Conservation (phyloP, 1,284 basidiomycete species). For the Fistulina hepatica region DNA sequence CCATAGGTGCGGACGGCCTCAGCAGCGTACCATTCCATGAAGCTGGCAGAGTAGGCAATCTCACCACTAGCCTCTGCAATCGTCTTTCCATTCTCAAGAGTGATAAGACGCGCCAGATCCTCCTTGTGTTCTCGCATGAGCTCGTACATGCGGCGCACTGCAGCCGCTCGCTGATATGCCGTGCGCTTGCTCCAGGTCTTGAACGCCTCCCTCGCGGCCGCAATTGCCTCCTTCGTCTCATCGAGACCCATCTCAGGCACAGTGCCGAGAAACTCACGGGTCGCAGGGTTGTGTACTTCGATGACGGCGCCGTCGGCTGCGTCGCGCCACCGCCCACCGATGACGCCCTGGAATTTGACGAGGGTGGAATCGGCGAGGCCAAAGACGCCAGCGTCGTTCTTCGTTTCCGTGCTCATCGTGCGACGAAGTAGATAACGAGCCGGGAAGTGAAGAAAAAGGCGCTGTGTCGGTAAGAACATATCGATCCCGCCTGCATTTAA, state of each 20-base stretch:
- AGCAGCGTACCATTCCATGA: conserved; percentile 65
- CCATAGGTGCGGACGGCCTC: conserved; percentile 82
- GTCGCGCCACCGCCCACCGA: conserved; percentile 77
- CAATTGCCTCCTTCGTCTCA: conserved; percentile 75
- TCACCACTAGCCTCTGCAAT: conserved; percentile 76
- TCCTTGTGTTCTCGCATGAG: conserved; percentile 74
- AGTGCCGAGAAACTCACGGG: conserved; percentile 65
- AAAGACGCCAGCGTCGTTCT: too few species aligned
- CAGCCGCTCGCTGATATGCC: conserved; percentile 44
- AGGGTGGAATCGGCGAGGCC: conserved; percentile 68
- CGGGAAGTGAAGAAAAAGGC: too few species aligned
- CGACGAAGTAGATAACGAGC: too few species aligned
- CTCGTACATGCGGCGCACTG: conserved; percentile 35
- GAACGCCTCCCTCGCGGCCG: conserved; percentile 68
- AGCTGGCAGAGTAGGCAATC: conserved; percentile 72
- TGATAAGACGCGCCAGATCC: conserved; percentile 79
- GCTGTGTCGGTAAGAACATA: too few species aligned
- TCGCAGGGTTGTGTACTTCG: conserved; percentile 69
- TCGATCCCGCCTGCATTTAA: too few species aligned
- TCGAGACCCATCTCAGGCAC: conserved; percentile 79
- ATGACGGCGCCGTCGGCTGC: conserved; percentile 43
- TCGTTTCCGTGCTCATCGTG: too few species aligned
- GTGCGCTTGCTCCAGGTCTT: conserved; percentile 74
- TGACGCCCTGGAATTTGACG: conserved; percentile 65
- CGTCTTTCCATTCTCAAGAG: conserved; percentile 88